These are phyloP conservation scores for Stachybotrys echinatus DNA, from an alignment of 2,329 filamentous ascomycete species.

Conservation along the genomic window DNA sequence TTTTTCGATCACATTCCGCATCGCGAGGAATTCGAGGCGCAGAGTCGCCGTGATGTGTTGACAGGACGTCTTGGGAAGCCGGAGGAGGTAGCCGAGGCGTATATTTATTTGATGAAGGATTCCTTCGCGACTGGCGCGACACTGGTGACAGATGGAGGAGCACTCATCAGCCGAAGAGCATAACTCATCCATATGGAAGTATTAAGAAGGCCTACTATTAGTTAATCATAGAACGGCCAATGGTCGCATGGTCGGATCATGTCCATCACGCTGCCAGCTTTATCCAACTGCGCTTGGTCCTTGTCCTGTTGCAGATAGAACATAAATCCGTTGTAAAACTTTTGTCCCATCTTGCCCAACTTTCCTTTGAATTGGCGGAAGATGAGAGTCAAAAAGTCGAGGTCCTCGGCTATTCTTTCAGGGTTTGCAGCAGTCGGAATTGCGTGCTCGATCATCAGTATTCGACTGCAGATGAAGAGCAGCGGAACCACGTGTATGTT, in stretches of 20 bases:
- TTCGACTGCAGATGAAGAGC: constrained; percentile 11
- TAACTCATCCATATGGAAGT: not conserved
- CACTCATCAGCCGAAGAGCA: not conserved
- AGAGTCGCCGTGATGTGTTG: constrained; percentile 8
- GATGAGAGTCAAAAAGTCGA: constrained; percentile 2
- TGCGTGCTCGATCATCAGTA: constrained; percentile 14
- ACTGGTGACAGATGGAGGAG: not conserved
- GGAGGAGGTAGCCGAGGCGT: constrained; percentile 14
- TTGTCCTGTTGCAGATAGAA: constrained; percentile 11
- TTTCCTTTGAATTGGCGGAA: constrained; percentile 9
- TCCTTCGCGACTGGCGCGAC: constrained; percentile 9
- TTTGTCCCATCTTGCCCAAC: constrained; percentile 10
- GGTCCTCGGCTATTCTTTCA: not conserved
- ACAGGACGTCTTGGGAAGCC: constrained; percentile 9
- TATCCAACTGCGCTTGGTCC: not conserved
- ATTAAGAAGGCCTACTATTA: not conserved
- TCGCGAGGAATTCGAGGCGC: not conserved
- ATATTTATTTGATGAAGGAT: constrained; percentile 17
- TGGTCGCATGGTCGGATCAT: not conserved
- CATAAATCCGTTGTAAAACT: constrained; percentile 13
- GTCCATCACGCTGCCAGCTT: not conserved
- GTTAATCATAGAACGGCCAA: not conserved
- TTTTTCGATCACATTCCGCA: constrained; percentile 18
- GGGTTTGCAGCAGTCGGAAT: constrained; percentile 3
- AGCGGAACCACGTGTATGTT: constrained; percentile 12